Percentiles rank a stretch among this genome's conserved stretches.
Conservation (phyloP, 2,329 filamentous ascomycete genomes). For the Elsinoe fawcettii region DNA sequence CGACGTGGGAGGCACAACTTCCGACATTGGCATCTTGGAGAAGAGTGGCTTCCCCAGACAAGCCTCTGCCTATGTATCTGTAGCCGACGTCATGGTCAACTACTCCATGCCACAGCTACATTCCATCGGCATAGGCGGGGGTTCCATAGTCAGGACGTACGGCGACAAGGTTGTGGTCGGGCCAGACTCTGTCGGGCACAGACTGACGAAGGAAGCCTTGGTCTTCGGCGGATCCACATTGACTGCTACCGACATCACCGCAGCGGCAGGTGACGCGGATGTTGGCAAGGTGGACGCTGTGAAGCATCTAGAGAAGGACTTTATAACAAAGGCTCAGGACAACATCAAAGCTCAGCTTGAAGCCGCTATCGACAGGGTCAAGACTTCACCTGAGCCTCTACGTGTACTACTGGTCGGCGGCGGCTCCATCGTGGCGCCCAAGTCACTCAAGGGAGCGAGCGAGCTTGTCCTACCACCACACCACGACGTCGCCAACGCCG, state of each 20-base stretch:
- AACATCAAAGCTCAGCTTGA: constrained; percentile 44
- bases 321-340: constrained; percentile 24
- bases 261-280: constrained; percentile 26
- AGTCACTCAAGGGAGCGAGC: constrained; percentile 43
- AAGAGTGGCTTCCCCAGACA: constrained; percentile 55
- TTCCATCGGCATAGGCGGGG: constrained; percentile 51
- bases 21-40: constrained; percentile 53
- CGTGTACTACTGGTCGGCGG: constrained; percentile 52
- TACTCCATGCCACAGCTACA: constrained; percentile 42
- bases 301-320: constrained; percentile 15
- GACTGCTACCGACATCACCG: constrained; percentile 48
- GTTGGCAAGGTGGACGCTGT: constrained; percentile 24
- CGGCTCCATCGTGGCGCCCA: constrained; percentile 46
- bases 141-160: constrained; percentile 36
- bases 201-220: constrained; percentile 41
- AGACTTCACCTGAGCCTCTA: constrained; percentile 46
- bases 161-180: constrained; percentile 40
- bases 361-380: constrained; percentile 48
- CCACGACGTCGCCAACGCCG: constrained; percentile 51
- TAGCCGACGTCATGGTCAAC: constrained; percentile 52
- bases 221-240: constrained; percentile 48
- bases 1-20: constrained; percentile 60
- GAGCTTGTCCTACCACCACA: constrained; percentile 46
- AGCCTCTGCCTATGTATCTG: constrained; percentile 52
- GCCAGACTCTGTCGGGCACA: constrained; percentile 50